Evolutionary conservation across 2,329 filamentous ascomycete genomes (phyloP).

Genomic region (Sporothrix inflata): DNA sequence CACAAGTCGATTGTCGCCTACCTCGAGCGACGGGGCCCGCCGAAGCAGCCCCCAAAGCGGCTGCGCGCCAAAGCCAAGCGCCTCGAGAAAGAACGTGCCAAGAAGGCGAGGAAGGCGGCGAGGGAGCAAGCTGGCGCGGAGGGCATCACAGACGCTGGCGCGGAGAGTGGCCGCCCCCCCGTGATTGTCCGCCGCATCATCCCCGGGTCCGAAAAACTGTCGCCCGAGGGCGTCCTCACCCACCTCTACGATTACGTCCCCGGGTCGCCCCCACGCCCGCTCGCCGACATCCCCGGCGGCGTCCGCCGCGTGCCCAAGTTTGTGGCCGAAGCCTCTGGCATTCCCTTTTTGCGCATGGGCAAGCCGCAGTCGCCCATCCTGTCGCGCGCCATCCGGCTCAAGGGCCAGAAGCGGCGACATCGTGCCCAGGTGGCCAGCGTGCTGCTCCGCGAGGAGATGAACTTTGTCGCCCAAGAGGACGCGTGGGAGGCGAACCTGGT

Average conservation of each 20-base stretch:
- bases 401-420: constrained; percentile 49
- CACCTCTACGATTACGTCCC: constrained; percentile 49
- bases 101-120: not conserved
- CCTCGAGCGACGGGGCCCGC: constrained; percentile 43
- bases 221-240: constrained; percentile 28
- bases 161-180: constrained; percentile 34
- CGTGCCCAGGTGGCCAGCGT: constrained; percentile 45
- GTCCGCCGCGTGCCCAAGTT: constrained; percentile 63
- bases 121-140: too few relatives aligned
- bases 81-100: constrained; percentile 8
- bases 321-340: constrained; percentile 53
- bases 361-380: constrained; percentile 68
- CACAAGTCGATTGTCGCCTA: constrained; percentile 48
- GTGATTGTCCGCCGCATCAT: constrained; percentile 39
- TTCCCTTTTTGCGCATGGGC: constrained; percentile 67
- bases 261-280: constrained; percentile 53
- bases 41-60: not conserved
- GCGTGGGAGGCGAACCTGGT: constrained; percentile 51
- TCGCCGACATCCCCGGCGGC: constrained; percentile 51
- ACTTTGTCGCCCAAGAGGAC: constrained; percentile 48
- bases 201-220: constrained; percentile 32
- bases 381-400: constrained; percentile 59
- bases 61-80: not conserved
- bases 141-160: too few relatives aligned
- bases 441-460: constrained; percentile 45